Conservation (phyloP, 108 stramenopile genomes). For the Poteriospumella lacustris region DNA sequence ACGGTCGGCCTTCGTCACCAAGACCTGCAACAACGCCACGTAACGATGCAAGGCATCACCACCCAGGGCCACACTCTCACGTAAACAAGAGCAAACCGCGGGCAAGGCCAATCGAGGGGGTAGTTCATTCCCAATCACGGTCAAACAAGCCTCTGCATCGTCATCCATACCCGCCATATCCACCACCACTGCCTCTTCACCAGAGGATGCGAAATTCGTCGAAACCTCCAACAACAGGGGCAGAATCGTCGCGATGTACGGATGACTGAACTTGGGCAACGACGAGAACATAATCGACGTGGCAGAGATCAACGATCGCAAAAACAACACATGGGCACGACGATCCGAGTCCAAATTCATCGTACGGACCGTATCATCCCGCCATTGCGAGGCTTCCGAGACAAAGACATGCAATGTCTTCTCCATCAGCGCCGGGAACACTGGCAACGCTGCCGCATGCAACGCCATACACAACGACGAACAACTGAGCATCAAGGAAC, state of each 20-base stretch:
- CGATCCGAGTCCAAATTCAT: too few relatives aligned
- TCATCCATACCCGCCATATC: neutral
- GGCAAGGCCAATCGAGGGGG: neutral
- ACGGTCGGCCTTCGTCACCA: neutral
- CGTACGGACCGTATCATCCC: too few relatives aligned
- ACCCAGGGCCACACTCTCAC: too few relatives aligned
- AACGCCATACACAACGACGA: too few relatives aligned
- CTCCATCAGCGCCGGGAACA: too few relatives aligned
- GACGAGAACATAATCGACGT: neutral
- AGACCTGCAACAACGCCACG: neutral
- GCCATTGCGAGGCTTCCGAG: too few relatives aligned
- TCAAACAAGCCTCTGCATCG: too few relatives aligned
- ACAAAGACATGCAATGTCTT: too few relatives aligned
- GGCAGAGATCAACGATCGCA: neutral
- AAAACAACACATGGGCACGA: too few relatives aligned
- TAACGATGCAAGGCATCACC: too few relatives aligned
- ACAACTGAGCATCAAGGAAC: too few relatives aligned
- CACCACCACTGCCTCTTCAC: neutral
- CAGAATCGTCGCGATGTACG: neutral
- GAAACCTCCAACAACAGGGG: neutral
- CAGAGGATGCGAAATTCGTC: neutral
- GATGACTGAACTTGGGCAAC: slow-evolving; percentile 12
- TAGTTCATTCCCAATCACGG: neutral
- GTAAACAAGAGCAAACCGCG: neutral
- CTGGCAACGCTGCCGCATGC: too few relatives aligned